phyloP scores from a whole-genome alignment of 2,329 filamentous ascomycete species.

The Fusarium sp. region DNA sequence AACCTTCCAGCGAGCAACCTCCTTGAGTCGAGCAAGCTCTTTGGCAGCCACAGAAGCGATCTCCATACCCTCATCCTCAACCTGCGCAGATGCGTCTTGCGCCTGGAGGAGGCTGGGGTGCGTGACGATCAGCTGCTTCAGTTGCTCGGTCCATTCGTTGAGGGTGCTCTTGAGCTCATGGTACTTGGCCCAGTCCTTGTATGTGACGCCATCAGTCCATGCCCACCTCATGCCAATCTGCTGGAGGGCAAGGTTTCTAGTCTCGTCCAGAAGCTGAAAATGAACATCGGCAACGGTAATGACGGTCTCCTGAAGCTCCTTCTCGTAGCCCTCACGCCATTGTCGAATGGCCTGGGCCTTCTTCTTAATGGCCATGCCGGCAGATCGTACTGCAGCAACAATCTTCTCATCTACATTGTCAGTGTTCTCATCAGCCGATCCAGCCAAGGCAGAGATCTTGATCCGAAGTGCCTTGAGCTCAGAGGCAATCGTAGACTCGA shows the following conservation, averaged over 20 bases:
- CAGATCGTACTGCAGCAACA: conserved; percentile 67
- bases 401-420: conserved; percentile 58
- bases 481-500: conserved; percentile 74
- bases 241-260: conserved; percentile 86
- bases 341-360: conserved; percentile 80
- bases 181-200: conserved; percentile 97
- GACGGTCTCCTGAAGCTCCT: conserved; percentile 76
- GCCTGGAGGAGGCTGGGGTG: conserved; percentile 79
- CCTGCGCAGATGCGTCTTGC: conserved; percentile 72
- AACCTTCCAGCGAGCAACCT: conserved; percentile 88
- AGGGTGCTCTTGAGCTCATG: conserved; percentile 87
- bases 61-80: conserved; percentile 85
- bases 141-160: conserved; percentile 84
- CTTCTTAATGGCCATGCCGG: conserved; percentile 80
- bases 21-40: conserved; percentile 84
- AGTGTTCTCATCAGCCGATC: conserved; percentile 61
- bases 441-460: conserved; percentile 73
- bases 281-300: conserved; percentile 82
- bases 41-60: conserved; percentile 82
- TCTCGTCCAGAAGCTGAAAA: conserved; percentile 83
- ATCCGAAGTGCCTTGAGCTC: conserved; percentile 75
- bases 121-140: conserved; percentile 79
- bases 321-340: conserved; percentile 81
- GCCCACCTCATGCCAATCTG: conserved; percentile 96
- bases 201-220: conserved; percentile 94